Base-by-base conservation (phyloP, 495 filamentous ascomycete species). In the Sporormia fimetaria region DNA sequence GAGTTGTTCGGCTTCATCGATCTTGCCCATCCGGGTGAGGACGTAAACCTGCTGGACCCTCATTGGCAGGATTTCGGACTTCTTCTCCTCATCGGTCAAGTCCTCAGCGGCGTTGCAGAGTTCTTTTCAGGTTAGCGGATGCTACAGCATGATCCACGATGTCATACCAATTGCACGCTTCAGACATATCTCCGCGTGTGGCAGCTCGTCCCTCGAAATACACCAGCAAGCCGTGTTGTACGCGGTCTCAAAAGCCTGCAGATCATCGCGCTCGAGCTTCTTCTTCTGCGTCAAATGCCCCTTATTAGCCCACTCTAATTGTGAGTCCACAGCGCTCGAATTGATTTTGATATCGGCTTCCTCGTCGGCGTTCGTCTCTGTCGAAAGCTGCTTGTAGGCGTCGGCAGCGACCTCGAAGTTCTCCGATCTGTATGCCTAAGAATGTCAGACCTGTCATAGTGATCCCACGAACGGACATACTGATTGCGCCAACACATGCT, bases 161-260 rank as follows among this genome's bases (percentile, higher is more conserved):
- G 12, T 21, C 21, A 60, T 63, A 80, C 77, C 71, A 61, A 76
- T 80, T 7, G 92, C 81, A 38, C 85, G 73, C 63, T 82, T 87
- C 23, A 99, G 63, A 30, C 96, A 67, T 12, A 94, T 60, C 38
- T 81, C 75, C 3, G 75, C 85, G 54, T 87, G 76, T 14, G 58
- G 64, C 34, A 87, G 72, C 48, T 87, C 83, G 8, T 80, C 82
- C 44, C 78, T 70, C 7, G 85, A 84, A 55, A 96, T 81, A 57
- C 78, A 80, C 29, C 72, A 73, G 57, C 88, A 96, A 16, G 87
- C 92, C 6, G 80, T 78, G 65, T 98, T 98, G 62, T 87, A 98
- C 0, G 85, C 74, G 3, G 81, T 92, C 62, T 98, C 90, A 51
- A 96, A 98, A 3, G 79, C 78, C 55, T 95, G 85, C 31, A 94